Evolutionary conservation across 2,329 filamentous ascomycete genomes (phyloP), one percentile per base, ranked within the genome.

Genomic region (Neophaeococcomyces mojaviensis): DNA sequence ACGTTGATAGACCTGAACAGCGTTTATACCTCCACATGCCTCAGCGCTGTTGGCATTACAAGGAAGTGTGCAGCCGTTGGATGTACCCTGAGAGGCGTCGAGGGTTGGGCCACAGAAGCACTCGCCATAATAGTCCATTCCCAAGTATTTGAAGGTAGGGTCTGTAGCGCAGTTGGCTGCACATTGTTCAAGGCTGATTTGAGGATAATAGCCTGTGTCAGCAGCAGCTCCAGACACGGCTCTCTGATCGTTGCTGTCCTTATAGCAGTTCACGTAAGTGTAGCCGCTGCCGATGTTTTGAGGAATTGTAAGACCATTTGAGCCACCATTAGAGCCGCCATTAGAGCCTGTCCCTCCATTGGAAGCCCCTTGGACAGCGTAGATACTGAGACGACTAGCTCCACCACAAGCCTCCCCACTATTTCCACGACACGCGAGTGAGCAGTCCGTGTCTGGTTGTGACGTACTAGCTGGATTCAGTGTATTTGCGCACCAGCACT

Each of bases 401-500:
- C 73, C 74, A 48, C 79, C 69, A 49, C 69, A 72, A 12, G 64
- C 57, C 22, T 66, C 58, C 19, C 60, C 60, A 4, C 59, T 50
- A 35, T 68, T 58, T 2, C 66, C 67, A 13, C 63, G 54, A 44
- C 67, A 69, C n/a, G 60, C 45, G 34, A 56, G 55, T 33, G 68
- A 69, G 60, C 78, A 81, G 5, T 48, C 41, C 5, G 20, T 16
- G 24, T 30, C 3, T 4, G 3, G 24, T 19, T 10, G 13, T 16
- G 7, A 3, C 8, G 16, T 30, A 8, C n/a, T 10, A 7, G 12
- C 16, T 3, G 26, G n/a, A 15, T 15, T 34, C n/a, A 32, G 13
- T 19, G 24, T n/a, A n/a, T 42, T 42, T 4, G 24, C 39, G 20
- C 39, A 42, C 26, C 39, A 58, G 50, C 64, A 67, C 49, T 67